Base-by-base conservation (phyloP, 441 rosid species). In the Populus hybrid region DNA sequence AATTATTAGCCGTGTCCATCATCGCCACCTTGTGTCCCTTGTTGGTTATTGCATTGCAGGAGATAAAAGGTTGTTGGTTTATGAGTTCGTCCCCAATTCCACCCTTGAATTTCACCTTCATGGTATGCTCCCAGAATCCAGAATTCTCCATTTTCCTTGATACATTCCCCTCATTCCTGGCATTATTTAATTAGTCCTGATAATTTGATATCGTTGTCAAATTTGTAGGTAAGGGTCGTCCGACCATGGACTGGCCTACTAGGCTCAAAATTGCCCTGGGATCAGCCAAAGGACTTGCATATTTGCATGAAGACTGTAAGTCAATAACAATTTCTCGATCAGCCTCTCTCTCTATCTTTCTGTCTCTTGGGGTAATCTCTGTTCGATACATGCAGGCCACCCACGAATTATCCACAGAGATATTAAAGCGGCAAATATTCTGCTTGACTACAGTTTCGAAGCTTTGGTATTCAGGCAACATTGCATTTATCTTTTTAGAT, bases 231-330 rank as follows among this genome's bases (percentile, higher is more conserved):
- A 87, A 88, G 59, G 91, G 82, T 80, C 86, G 78, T 3, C 88
- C 91, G 0, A 76, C 82, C 38, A 63, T 93, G 90, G 91, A 89
- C 2, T 92, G 95, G 95, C 38, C 87, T 16, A 87, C 79, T 2
- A 83, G 97, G 85, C 74, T 91, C 70, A 90, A 89, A 81, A 90
- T 94, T 82, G 97, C 97, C 10, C 5, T 92, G 65, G 98, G 99
- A 73, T 83, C 97, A 24, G 95, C 98, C 67, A 89, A 86, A 83
- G 98, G 98, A 21, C 95, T 93, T 78, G 97, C 97, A 50, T 94
- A 93, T 82, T 82, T 94, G 82, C 97, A 94, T 35, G 98, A 94
- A 89, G 98, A 94, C 77, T 94, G 98, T 91, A 86, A 81, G 92
- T 63, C 28, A 46, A n/a, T 68, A 9, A 53, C 71, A 18, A 26